Percentiles rank a stretch among this genome's conserved stretches.
Conservation (phyloP, 2,329 filamentous ascomycete species). For the Penicillium sp. region DNA sequence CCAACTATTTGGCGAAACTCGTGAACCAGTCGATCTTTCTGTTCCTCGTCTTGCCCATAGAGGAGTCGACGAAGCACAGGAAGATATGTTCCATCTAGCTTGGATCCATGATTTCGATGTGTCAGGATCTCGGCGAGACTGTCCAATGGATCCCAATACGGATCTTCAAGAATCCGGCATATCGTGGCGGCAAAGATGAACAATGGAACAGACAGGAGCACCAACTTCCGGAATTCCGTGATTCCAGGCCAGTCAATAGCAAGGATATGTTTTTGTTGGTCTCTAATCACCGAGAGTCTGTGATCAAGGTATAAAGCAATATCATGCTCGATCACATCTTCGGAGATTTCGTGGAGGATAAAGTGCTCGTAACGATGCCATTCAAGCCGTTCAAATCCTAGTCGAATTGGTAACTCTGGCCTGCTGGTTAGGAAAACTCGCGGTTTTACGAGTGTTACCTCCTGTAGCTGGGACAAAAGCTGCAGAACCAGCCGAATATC, state of each 20-base stretch:
- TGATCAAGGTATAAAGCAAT: constrained; percentile 26
- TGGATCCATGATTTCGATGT: constrained; percentile 5
- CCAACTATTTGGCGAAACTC: constrained; percentile 23
- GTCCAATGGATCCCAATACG: constrained; percentile 10
- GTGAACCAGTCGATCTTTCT: constrained; percentile 6
- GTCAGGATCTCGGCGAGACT: constrained; percentile 6
- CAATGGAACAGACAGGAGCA: constrained; percentile 13
- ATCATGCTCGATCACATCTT: constrained; percentile 25
- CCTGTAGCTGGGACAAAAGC: constrained; percentile 19
- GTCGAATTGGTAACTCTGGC: constrained; percentile 27
- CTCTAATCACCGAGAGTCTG: constrained; percentile 18
- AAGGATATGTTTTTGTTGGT: constrained; percentile 2
- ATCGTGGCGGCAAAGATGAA: constrained; percentile 26
- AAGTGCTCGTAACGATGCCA: constrained; percentile 22
- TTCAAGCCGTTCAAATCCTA: constrained; percentile 22
- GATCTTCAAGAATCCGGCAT: constrained; percentile 15
- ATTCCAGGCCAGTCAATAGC: constrained; percentile 19
- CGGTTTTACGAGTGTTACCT: constrained; percentile 11
- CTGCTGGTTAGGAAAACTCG: constrained; percentile 32
- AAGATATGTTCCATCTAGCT: constrained; percentile 26
- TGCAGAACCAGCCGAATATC: constrained; percentile 24
- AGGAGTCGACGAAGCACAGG: constrained; percentile 16
- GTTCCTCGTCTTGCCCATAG: constrained; percentile 3
- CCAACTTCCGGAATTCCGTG: neutral
- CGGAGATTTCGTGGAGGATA: constrained; percentile 25